phyloP scores from a whole-genome alignment of 1,284 basidiomycete genomes.

The Bjerkandera adusta region DNA sequence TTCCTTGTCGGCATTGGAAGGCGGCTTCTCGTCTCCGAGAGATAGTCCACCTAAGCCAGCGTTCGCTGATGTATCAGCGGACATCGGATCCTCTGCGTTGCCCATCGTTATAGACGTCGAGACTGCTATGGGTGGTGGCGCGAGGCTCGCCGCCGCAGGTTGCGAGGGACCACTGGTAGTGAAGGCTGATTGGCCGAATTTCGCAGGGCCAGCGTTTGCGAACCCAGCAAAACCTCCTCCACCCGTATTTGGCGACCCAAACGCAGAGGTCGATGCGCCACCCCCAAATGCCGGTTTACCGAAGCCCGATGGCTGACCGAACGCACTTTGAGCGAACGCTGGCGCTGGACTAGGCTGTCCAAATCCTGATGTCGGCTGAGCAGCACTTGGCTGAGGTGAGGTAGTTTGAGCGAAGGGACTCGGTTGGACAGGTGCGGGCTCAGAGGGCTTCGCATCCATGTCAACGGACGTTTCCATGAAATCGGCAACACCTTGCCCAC shows the following conservation, averaged over 20 bases:
- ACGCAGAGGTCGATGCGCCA: conserved; percentile 15
- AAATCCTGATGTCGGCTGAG: conserved; percentile 12
- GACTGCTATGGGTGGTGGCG: conserved; percentile 16
- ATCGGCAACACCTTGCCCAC: conserved; percentile 9
- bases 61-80: conserved; percentile 12
- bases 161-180: conserved; percentile 14
- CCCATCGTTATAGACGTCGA: conserved; percentile 13
- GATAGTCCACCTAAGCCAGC: conserved; percentile 34
- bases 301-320: conserved; percentile 21
- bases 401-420: conserved; percentile 5
- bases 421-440: conserved; percentile 4
- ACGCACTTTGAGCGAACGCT: conserved; percentile 14
- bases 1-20: conserved; percentile 12
- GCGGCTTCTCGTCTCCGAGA: conserved; percentile 29
- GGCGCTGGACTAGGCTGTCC: conserved; percentile 10
- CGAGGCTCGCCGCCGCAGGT: conserved; percentile 5
- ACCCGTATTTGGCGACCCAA: conserved; percentile 17
- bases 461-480: conserved; percentile 25
- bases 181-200: conserved; percentile 31
- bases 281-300: conserved; percentile 16
- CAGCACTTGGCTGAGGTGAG: background rate
- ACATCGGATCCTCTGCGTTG: conserved; percentile 38
- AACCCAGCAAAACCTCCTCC: conserved; percentile 36
- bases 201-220: conserved; percentile 24
- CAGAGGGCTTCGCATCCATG: conserved; percentile 8